These are phyloP conservation scores for Pseudogymnoascus sp. DNA, from an alignment of 2,329 filamentous ascomycete species.

Conservation along the genomic window DNA sequence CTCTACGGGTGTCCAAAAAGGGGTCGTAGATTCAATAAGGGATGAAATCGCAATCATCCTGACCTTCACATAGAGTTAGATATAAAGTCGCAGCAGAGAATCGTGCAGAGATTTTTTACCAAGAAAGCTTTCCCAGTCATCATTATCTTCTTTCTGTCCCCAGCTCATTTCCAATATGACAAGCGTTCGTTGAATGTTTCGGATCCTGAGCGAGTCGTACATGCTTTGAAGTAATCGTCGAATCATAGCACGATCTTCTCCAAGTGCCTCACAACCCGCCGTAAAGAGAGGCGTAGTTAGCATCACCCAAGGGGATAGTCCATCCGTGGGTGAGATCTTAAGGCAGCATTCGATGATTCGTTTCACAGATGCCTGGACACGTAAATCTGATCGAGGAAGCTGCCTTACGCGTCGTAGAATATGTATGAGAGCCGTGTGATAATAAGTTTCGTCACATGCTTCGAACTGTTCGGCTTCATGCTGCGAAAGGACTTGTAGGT, in stretches of 20 bases:
- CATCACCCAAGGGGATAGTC: slow-evolving; percentile 35
- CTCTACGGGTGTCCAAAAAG: not conserved
- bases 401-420: slow-evolving; percentile 33
- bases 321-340: slow-evolving; percentile 32
- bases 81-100: not conserved
- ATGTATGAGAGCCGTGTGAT: slow-evolving; percentile 36
- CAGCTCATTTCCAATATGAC: slow-evolving; percentile 33
- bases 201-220: slow-evolving; percentile 34
- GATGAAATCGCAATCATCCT: slow-evolving; percentile 15
- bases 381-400: slow-evolving; percentile 16
- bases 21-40: slow-evolving; percentile 13
- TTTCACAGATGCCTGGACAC: slow-evolving; percentile 17
- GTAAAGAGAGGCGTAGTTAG: slow-evolving; percentile 37
- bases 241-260: slow-evolving; percentile 30
- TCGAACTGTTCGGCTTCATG: slow-evolving; percentile 28
- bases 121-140: slow-evolving; percentile 34
- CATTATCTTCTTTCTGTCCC: slow-evolving; percentile 27
- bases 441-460: slow-evolving; percentile 36
- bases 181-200: slow-evolving; percentile 35
- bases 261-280: slow-evolving; percentile 35
- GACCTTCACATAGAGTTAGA: slow-evolving; percentile 10
- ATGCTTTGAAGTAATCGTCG: slow-evolving; percentile 28
- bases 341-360: slow-evolving; percentile 34
- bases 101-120: slow-evolving; percentile 22
- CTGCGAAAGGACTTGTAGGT: slow-evolving; percentile 14